Conservation (phyloP, 73 alveolate species). For the Stentor coeruleus region DNA sequence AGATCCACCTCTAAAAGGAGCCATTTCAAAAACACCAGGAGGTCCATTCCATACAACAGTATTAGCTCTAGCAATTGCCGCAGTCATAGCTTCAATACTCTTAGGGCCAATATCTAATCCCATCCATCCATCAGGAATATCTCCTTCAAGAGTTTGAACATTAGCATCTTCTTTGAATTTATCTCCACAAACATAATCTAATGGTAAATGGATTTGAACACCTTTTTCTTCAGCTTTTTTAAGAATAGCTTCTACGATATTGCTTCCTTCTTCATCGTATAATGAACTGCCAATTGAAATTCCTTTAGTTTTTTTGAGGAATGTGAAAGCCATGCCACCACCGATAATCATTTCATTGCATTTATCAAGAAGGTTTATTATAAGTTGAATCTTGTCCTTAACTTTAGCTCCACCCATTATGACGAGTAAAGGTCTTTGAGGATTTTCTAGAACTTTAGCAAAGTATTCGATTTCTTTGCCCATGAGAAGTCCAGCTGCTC, state of each 20-base stretch:
- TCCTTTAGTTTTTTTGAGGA: constrained; percentile 68
- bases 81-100: constrained; percentile 46
- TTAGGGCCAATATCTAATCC: constrained; percentile 94
- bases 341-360: constrained; percentile 95
- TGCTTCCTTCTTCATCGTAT: constrained; percentile 88
- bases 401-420: constrained; percentile 98
- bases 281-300: constrained; percentile 82
- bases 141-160: constrained; percentile 62
- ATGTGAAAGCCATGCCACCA: constrained; percentile 99
- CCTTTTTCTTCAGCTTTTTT: constrained; percentile 71
- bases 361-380: constrained; percentile 68
- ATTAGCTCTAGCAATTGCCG: constrained; percentile 37
- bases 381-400: constrained; percentile 87
- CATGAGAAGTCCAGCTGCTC: constrained; percentile 93
- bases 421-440: constrained; percentile 88
- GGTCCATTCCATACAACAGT: constrained; percentile 91
- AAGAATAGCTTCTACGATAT: constrained; percentile 67
- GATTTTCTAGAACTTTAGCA: constrained; percentile 83
- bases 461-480: constrained; percentile 90
- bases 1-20: constrained; percentile 64
- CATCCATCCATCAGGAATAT: constrained; percentile 87
- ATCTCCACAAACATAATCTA: constrained; percentile 84
- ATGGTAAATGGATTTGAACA: constrained; percentile 81
- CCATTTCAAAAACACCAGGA: constrained; percentile 79
- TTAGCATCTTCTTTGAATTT: constrained; percentile 60